Evolutionary conservation across 2,329 filamentous ascomycete genomes (phyloP).

Genomic region (Paracorniculantispora psalliotae): DNA sequence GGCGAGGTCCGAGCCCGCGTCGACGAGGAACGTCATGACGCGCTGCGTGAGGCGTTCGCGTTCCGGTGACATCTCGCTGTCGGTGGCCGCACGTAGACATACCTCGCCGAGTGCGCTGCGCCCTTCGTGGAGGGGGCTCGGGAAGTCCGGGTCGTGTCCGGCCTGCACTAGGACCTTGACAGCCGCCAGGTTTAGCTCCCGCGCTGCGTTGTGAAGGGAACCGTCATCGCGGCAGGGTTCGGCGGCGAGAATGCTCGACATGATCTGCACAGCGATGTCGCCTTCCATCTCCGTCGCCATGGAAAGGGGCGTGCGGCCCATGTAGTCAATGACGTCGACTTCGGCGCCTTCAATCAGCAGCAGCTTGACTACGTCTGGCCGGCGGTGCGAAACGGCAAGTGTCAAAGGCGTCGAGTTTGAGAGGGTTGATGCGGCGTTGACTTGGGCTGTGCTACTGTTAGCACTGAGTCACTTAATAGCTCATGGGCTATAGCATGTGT

Average conservation of each 20-base stretch:
- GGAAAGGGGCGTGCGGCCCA: slow-evolving; percentile 54
- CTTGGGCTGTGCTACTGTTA: slow-evolving; percentile 40
- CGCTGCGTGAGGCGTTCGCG: slow-evolving; percentile 52
- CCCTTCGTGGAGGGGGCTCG: slow-evolving; percentile 56
- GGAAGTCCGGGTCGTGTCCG: slow-evolving; percentile 61
- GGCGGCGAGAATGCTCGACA: slow-evolving; percentile 49
- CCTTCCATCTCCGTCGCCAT: slow-evolving; percentile 54
- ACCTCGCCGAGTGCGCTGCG: slow-evolving; percentile 60
- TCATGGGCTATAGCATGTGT: slow-evolving; percentile 26
- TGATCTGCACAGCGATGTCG: slow-evolving; percentile 47
- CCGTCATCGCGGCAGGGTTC: slow-evolving; percentile 59
- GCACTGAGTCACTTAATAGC: slow-evolving; percentile 12
- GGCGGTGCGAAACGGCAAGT: slow-evolving; percentile 51
- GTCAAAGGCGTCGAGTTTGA: slow-evolving; percentile 55
- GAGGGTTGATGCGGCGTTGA: slow-evolving; percentile 48
- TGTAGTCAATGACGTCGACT: slow-evolving; percentile 51
- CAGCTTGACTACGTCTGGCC: slow-evolving; percentile 52
- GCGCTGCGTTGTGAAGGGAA: slow-evolving; percentile 60
- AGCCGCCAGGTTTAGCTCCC: slow-evolving; percentile 52
- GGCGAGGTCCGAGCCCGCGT: slow-evolving; percentile 51
- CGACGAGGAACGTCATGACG: slow-evolving; percentile 51
- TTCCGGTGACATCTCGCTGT: slow-evolving; percentile 37
- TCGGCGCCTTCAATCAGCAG: slow-evolving; percentile 56
- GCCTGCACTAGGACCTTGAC: slow-evolving; percentile 53
- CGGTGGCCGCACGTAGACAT: slow-evolving; percentile 50